Percentiles rank a stretch among this genome's conserved stretches.
phyloP scores from a whole-genome alignment of 257 asterid species.

The Agastache rugosa region DNA sequence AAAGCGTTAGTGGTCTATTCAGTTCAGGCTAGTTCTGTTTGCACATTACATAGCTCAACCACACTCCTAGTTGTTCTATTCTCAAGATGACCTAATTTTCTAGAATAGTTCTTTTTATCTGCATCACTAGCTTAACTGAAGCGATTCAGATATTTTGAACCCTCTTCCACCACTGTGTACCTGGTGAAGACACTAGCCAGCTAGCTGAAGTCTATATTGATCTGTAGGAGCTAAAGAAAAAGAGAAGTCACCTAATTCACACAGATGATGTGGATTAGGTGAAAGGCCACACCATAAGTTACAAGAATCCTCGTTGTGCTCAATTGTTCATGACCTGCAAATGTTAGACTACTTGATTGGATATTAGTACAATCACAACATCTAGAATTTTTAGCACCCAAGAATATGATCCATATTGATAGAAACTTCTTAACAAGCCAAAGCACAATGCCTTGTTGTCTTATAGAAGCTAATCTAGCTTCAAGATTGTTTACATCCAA shows the following conservation, averaged over 20 bases:
- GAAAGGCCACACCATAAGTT: background rate
- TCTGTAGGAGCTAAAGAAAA: conserved; percentile 5
- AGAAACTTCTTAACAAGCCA: background rate
- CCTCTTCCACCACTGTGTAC: conserved; percentile 13
- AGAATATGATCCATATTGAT: background rate
- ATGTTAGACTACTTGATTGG: background rate
- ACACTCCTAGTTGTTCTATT: background rate
- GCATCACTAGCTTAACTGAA: background rate
- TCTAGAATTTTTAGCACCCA: background rate
- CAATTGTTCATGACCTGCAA: background rate
- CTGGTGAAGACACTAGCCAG: conserved; percentile 19
- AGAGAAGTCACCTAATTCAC: background rate
- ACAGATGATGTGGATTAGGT: background rate
- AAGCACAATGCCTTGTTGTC: background rate
- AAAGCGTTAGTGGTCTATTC: background rate
- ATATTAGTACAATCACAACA: background rate
- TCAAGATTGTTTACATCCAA: background rate
- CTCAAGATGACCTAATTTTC: conserved; percentile 1
- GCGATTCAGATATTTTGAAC: background rate
- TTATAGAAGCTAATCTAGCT: background rate
- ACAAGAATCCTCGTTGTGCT: background rate
- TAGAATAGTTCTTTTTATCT: background rate
- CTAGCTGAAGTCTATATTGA: conserved; percentile 16
- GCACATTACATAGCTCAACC: background rate
- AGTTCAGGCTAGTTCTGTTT: background rate